These are phyloP conservation scores for Myxozyma kluyveri DNA, from an alignment of 805 yeast genomes.

Conservation along the genomic window DNA sequence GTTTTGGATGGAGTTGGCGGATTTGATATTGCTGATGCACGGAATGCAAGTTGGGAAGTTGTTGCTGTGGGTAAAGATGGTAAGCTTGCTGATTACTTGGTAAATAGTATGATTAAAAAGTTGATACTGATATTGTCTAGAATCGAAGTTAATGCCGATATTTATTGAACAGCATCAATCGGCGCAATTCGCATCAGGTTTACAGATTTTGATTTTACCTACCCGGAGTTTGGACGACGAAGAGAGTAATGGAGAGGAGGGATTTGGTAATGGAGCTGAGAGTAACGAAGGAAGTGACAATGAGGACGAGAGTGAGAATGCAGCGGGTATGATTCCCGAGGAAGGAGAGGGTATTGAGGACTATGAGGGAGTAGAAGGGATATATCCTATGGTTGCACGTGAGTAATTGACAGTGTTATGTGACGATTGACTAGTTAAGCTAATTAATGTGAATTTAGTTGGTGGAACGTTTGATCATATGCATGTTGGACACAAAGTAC, in stretches of 20 bases:
- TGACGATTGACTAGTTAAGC: no score
- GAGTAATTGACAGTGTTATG: neutral
- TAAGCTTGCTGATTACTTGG: slow-evolving; percentile 1
- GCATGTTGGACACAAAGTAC: slow-evolving; percentile 91
- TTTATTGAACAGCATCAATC: slow-evolving; percentile 26
- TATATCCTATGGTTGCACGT: slow-evolving; percentile 29
- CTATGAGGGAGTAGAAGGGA: slow-evolving; percentile 21
- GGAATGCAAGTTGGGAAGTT: slow-evolving; percentile 38
- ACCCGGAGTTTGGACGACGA: slow-evolving; percentile 12
- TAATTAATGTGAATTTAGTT: no score
- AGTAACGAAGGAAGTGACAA: neutral
- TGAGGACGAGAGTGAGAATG: slow-evolving; percentile 4
- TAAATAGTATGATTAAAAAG: neutral
- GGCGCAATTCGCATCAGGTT: slow-evolving; percentile 17
- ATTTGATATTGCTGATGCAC: slow-evolving; percentile 31
- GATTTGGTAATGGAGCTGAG: slow-evolving; percentile 1
- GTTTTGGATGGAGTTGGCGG: slow-evolving; percentile 37
- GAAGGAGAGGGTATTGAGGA: slow-evolving; percentile 16
- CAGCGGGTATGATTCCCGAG: slow-evolving; percentile 14
- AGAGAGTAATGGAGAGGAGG: slow-evolving; percentile 1
- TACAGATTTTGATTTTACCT: slow-evolving; percentile 28
- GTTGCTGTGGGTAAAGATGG: slow-evolving; percentile 35
- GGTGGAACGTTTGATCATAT: slow-evolving; percentile 98
- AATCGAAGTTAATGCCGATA: slow-evolving; percentile 20
- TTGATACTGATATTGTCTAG: neutral